A percentile compares a stretch with the other conserved stretches of the same genome.
Evolutionary conservation across 2,329 filamentous ascomycete genomes (phyloP).

Genomic region (Atkinsonella texensis): DNA sequence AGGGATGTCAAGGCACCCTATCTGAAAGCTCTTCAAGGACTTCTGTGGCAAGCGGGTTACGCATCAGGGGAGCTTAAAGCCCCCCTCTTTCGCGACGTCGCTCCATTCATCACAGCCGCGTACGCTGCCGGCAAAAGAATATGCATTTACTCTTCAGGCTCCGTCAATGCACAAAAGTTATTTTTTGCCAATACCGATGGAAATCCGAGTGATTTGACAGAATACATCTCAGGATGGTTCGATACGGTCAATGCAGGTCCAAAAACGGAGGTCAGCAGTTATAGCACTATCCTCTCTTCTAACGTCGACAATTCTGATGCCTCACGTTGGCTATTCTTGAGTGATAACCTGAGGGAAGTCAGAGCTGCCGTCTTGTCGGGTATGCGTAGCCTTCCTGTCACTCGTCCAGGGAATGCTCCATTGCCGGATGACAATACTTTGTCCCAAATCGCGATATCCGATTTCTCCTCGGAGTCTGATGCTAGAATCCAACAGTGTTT

Average conservation of each 20-base stretch:
- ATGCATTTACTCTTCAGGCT: conserved; percentile 74
- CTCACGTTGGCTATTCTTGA: conserved; percentile 61
- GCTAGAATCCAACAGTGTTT: conserved; percentile 5
- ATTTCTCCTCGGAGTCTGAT: conserved; percentile 20
- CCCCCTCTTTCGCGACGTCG: conserved; percentile 63
- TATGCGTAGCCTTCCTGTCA: conserved; percentile 50
- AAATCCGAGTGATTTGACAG: conserved; percentile 45
- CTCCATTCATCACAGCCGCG: conserved; percentile 50
- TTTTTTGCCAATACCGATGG: conserved; percentile 58
- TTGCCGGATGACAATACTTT: conserved; percentile 38
- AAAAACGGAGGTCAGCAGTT: conserved; percentile 57
- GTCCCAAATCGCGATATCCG: conserved; percentile 20
- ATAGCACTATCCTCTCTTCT: conserved; percentile 46
- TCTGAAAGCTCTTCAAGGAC: conserved; percentile 68
- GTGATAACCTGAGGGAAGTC: conserved; percentile 64
- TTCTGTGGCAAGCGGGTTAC: conserved; percentile 69
- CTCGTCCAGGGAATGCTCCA: conserved; percentile 58
- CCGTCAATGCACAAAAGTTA: conserved; percentile 68
- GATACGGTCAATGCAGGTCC: conserved; percentile 71
- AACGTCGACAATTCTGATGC: conserved; percentile 29
- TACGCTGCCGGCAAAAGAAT: conserved; percentile 41
- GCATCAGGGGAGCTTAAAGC: conserved; percentile 55
- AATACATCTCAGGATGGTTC: conserved; percentile 54
- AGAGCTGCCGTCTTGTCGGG: conserved; percentile 48
- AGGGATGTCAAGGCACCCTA: conserved; percentile 66